Evolutionary conservation across 768 basidiomycete genomes (phyloP), one percentile per base, ranked within the genome.

Genomic region (Trametes elegans): DNA sequence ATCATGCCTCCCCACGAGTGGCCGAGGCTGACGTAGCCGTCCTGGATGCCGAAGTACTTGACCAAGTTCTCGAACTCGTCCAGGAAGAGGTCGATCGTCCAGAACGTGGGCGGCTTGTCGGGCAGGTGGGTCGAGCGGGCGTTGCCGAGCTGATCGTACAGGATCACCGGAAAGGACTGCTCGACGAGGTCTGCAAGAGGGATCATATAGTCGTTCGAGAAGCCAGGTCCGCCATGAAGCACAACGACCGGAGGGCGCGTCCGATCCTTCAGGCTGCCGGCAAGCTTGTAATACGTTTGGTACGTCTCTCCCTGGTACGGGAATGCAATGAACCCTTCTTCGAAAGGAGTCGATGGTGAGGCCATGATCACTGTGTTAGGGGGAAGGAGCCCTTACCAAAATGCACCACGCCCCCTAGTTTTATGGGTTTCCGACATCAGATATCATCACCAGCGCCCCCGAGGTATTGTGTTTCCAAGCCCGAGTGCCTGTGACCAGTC

Each of bases 1-100:
- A 84, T 70, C 67, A 79, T 80, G 0, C 77, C 82, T 13, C 83
- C 83, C 81, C 81, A 83, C 6, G 79, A 82, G 45, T 84, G 82
- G 0, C 83, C 83, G 2, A 76, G 60, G 3, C 84, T 64, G 59
- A 77, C 72, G 63, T 74, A 84, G 18, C 64, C 58, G 2, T 64
- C 60, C 6, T 62, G 38, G 56, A 82, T 72, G 0, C 65, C 71
- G 23, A 84, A 66, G 24, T 77, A 58, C 2, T 60, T 34, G 19
- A 84, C 51, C 11, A 84, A 59, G 51, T 80, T 82, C 14, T 72
- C 71, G 26, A 85, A 74, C 68, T 85, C 79, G 40, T 76, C 75
- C 56, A 80, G 66, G 68, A 81, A 84, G 3, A 84, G 73, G 6
- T 78, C 73, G 16, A 76, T 59, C 3, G 72, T 75, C 78, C 76